These are phyloP conservation scores for Cymbopogon citratus DNA, from an alignment of 176 grass and related monocot species.

Conservation along the genomic window DNA sequence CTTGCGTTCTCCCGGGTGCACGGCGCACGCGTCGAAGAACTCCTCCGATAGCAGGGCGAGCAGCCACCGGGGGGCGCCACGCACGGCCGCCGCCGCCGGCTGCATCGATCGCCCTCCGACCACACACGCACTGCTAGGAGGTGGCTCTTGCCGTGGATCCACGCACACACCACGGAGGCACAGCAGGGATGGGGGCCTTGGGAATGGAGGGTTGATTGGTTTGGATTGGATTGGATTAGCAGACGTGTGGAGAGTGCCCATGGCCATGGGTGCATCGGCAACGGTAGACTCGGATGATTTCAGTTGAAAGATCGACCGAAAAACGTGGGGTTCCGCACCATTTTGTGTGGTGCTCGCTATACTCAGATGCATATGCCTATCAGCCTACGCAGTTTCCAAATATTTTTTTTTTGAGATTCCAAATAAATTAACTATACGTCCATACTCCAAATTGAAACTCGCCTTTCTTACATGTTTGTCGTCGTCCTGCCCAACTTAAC, in stretches of 20 bases:
- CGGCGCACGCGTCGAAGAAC: slow-evolving; percentile 45
- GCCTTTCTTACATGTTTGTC: too few relatives aligned
- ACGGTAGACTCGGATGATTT: not conserved
- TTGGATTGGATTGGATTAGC: not conserved
- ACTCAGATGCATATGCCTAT: too few relatives aligned
- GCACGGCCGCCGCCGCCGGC: not conserved
- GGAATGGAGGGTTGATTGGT: not conserved
- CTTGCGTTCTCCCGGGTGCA: slow-evolving; percentile 40
- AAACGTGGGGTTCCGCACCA: slow-evolving; percentile 9
- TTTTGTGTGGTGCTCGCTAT: not conserved
- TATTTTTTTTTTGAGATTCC: too few relatives aligned
- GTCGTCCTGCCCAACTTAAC: too few relatives aligned
- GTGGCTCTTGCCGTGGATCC: not conserved
- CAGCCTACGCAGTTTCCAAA: too few relatives aligned
- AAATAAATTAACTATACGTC: not conserved
- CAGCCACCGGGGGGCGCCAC: slow-evolving; percentile 35
- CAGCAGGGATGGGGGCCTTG: not conserved
- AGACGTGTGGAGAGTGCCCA: too few relatives aligned
- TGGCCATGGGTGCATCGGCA: too few relatives aligned
- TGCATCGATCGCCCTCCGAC: not conserved
- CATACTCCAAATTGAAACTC: too few relatives aligned
- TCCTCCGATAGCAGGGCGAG: slow-evolving; percentile 38
- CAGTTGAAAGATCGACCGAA: slow-evolving; percentile 29
- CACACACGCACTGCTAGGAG: not conserved
- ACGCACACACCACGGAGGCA: not conserved